These are phyloP conservation scores for Petrea volubilis DNA, from an alignment of 257 asterid species.

Conservation along the genomic window DNA sequence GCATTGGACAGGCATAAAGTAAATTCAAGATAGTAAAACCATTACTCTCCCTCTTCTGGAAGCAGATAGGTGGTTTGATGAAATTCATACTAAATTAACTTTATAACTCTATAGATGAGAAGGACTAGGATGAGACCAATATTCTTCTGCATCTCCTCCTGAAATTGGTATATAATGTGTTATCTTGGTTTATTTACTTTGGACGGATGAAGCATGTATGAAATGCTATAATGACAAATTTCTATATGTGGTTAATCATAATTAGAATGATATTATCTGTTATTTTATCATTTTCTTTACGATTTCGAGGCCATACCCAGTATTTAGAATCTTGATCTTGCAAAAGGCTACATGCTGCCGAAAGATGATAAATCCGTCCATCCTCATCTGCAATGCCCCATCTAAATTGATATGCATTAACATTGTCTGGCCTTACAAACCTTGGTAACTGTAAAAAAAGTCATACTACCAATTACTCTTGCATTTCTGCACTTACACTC, in stretches of 20 bases:
- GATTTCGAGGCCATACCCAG: background rate
- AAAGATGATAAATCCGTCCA: background rate
- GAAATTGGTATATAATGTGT: slow-evolving; percentile 15
- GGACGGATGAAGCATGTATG: background rate
- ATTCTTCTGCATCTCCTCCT: background rate
- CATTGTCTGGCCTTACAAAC: background rate
- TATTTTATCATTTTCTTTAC: background rate
- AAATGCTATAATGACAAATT: background rate
- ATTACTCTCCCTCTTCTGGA: background rate
- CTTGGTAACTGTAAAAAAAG: background rate
- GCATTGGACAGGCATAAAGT: background rate
- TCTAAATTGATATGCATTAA: background rate
- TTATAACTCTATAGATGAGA: background rate
- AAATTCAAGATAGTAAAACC: background rate
- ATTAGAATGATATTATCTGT: background rate
- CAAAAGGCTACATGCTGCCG: background rate
- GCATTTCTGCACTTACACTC: background rate
- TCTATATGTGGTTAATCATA: background rate
- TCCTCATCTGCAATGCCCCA: background rate
- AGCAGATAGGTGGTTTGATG: slow-evolving; percentile 10
- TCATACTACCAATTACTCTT: slow-evolving; percentile 1
- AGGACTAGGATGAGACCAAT: background rate
- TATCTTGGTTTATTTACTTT: background rate
- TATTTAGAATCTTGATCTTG: background rate
- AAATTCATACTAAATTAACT: slow-evolving; percentile 7